Percentiles rank a stretch among this genome's conserved stretches.
These are phyloP conservation scores for Pleodorina starrii DNA, from an alignment of 139 green algal species.

Conservation along the genomic window DNA sequence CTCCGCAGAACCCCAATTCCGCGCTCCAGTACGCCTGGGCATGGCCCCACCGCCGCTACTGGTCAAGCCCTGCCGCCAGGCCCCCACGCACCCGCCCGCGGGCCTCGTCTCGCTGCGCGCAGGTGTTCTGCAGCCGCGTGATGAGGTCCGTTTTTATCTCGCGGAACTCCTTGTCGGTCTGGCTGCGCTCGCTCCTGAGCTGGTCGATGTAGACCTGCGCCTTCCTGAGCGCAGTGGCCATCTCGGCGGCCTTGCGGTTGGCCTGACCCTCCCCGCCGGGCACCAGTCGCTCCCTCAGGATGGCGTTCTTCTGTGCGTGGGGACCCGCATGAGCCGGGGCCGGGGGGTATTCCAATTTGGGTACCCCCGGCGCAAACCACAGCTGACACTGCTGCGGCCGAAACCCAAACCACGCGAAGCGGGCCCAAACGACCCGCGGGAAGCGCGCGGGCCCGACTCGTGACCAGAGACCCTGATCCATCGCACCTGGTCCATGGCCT, in stretches of 20 bases:
- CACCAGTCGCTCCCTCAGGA: slow-evolving; percentile 1
- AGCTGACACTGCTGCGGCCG: no score
- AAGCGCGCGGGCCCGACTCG: no score
- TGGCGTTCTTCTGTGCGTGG: slow-evolving; percentile 50
- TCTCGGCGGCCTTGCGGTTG: slow-evolving; percentile 39
- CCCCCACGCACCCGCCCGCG: slow-evolving; percentile 81
- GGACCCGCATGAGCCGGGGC: no score
- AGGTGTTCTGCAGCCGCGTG: slow-evolving; percentile 87
- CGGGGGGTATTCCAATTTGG: no score
- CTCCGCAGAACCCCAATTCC: no score
- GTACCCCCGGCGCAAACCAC: no score
- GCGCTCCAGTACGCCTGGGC: no score
- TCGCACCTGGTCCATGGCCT: slow-evolving; percentile 48
- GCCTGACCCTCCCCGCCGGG: not conserved
- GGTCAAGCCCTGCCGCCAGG: no score
- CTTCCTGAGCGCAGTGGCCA: slow-evolving; percentile 63
- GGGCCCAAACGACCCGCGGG: no score
- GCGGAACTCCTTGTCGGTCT: slow-evolving; percentile 78
- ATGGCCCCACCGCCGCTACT: no score
- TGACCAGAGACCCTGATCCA: not conserved
- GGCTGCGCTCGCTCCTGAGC: slow-evolving; percentile 59
- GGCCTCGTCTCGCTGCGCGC: slow-evolving; percentile 87
- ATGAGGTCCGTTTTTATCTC: slow-evolving; percentile 81
- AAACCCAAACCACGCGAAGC: no score
- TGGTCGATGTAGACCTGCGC: slow-evolving; percentile 66